Evolutionary conservation across 805 yeast species (phyloP), one percentile per base, ranked within the genome.

Genomic region (Lipomyces starkeyi): DNA sequence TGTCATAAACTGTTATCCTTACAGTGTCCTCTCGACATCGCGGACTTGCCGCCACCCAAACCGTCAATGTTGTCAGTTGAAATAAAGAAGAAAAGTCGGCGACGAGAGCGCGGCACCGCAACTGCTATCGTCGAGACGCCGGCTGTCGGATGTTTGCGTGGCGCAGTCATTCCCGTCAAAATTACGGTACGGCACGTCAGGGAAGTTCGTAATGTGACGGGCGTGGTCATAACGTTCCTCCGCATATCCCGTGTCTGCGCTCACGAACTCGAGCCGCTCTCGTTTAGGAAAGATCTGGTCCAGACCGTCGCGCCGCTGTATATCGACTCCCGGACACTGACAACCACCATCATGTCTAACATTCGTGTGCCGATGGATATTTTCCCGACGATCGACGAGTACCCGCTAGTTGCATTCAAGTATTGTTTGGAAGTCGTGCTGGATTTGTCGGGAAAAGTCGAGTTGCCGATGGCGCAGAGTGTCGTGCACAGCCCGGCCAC

Each of bases 341-440:
- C 82, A 20, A 83, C 88, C 54, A 88, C 85, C 43, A 82, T 89
- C 9, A 85, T 85, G 40, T 86, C 93, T 0, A 84, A 86, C 54
- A 78, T 93, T 25, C 82, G 88, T 69, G 88, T 93, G 0, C 97
- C 98, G 0, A 86, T 90, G 0, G 97, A 93, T 73, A 88, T 91
- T 0, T 91, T 93, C 76, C 96, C 97, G 0, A 91, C 97, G 0
- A 90, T 91, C 14, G 83, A 86, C 20, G 90, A 90, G 0, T 85
- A 91, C 62, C 87, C 86, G 1, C 79, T 88, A 59, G 91, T 92
- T 8, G 84, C 92, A 2, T 93, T 93, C 77, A 94, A 91, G 75
- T 93, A 93, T 76, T 91, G 89, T 75, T 80, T 93, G 17, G 98
- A 93, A 76, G 93, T 90, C 2, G 83, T 91, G 65, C 86, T 91